phyloP scores from a whole-genome alignment of 2,329 filamentous ascomycete species.

The Aspergillus tanneri region DNA sequence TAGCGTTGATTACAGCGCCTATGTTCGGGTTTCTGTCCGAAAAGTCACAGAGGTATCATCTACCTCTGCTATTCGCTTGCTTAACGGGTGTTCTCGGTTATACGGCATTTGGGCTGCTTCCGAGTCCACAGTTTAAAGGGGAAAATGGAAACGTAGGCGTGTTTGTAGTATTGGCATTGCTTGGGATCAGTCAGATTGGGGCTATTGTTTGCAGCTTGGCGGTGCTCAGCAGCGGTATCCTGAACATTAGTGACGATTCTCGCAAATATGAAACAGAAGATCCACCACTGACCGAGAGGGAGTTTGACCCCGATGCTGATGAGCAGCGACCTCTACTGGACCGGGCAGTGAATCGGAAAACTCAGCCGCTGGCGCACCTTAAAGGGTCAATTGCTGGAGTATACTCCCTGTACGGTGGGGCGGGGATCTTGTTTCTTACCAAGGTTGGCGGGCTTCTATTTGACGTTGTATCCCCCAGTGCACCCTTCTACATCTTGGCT shows the following conservation, averaged over 20 bases:
- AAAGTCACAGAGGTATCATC: conserved; percentile 63
- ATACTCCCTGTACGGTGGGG: conserved; percentile 87
- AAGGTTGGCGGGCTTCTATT: conserved; percentile 88
- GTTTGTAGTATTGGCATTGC: conserved; percentile 72
- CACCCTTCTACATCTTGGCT: conserved; percentile 94
- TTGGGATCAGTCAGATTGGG: conserved; percentile 92
- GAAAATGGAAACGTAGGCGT: conserved; percentile 67
- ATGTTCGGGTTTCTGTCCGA: conserved; percentile 84
- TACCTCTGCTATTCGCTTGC: conserved; percentile 71
- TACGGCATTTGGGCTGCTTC: conserved; percentile 68
- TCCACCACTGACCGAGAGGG: neutral
- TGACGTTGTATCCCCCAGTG: conserved; percentile 68
- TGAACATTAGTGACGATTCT: conserved; percentile 43
- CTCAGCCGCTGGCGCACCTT: conserved; percentile 54
- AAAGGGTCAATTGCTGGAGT: conserved; percentile 95
- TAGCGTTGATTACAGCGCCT: conserved; percentile 81
- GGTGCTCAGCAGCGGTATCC: conserved; percentile 76
- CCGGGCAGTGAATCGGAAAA: conserved; percentile 21
- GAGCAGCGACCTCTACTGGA: conserved; percentile 35
- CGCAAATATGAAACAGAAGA: conserved; percentile 3
- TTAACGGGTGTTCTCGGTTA: conserved; percentile 77
- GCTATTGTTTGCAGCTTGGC: conserved; percentile 95
- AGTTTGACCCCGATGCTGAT: conserved; percentile 12
- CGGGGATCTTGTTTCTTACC: conserved; percentile 84
- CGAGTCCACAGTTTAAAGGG: conserved; percentile 72